Percentiles rank a stretch among this genome's conserved stretches.
Evolutionary conservation across 1,284 basidiomycete species (phyloP).

Genomic region (Trametes hirsuta): DNA sequence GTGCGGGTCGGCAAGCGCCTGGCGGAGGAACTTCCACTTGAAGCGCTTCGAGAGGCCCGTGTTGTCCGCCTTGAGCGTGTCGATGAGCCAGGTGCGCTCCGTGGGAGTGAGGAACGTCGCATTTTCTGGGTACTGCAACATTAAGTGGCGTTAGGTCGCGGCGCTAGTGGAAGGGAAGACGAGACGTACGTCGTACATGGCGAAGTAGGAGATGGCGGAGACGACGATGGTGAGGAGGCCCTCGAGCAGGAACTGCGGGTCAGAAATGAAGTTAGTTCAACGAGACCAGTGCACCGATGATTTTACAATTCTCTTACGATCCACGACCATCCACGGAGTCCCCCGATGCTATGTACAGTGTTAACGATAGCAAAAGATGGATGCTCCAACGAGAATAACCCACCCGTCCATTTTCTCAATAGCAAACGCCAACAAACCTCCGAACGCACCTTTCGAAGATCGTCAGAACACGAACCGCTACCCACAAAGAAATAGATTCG

Average conservation of each 20-base stretch:
- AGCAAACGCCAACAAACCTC: slow-evolving; percentile 52
- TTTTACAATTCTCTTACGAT: slow-evolving; percentile 3
- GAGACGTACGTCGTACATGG: slow-evolving; percentile 36
- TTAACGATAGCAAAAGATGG: background rate
- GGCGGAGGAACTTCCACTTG: slow-evolving; percentile 29
- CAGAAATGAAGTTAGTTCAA: background rate
- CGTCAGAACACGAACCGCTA: background rate
- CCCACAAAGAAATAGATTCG: slow-evolving; percentile 29
- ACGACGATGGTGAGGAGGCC: slow-evolving; percentile 46
- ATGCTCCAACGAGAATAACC: background rate
- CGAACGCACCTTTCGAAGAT: slow-evolving; percentile 10
- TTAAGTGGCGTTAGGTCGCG: background rate
- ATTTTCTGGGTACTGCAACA: slow-evolving; percentile 34
- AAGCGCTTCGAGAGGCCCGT: slow-evolving; percentile 22
- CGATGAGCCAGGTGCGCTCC: slow-evolving; percentile 36
- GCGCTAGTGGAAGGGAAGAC: background rate
- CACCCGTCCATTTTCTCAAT: slow-evolving; percentile 13
- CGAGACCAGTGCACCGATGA: background rate
- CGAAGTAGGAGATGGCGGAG: slow-evolving; percentile 38
- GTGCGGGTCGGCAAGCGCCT: slow-evolving; percentile 31
- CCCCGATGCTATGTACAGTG: slow-evolving; percentile 5
- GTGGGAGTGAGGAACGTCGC: slow-evolving; percentile 33
- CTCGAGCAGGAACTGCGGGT: slow-evolving; percentile 30
- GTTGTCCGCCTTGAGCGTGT: slow-evolving; percentile 32
- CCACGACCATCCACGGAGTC: slow-evolving; percentile 22